These are phyloP conservation scores for Phytophthora citricola DNA, from an alignment of 352 stramenopile genomes.

Conservation along the genomic window DNA sequence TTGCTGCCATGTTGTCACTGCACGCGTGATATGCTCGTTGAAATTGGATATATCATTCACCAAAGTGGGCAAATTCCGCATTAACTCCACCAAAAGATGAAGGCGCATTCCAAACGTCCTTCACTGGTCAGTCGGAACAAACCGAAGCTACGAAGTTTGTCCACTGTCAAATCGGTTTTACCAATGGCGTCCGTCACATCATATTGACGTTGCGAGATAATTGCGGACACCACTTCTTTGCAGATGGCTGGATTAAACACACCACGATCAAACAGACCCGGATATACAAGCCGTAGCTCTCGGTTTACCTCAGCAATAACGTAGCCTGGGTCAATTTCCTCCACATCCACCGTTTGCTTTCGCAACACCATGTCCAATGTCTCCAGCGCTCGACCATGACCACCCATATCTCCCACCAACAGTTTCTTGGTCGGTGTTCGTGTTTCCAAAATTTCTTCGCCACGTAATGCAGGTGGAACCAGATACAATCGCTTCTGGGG, in stretches of 20 bases:
- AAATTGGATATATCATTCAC: not conserved
- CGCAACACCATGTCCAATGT: not conserved
- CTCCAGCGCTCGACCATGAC: not conserved
- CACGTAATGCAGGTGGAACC: not conserved
- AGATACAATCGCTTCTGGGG: not conserved
- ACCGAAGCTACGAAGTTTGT: not conserved
- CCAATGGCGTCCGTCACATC: not conserved
- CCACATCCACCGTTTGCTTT: not conserved
- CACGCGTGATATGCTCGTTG: not conserved
- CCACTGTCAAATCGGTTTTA: not conserved
- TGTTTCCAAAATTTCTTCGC: not conserved
- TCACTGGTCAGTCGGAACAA: not conserved
- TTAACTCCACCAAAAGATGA: not conserved
- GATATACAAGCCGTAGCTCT: not conserved
- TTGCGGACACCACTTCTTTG: not conserved
- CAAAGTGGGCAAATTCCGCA: not conserved
- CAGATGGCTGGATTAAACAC: not conserved
- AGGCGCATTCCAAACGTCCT: not conserved
- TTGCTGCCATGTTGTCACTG: not conserved
- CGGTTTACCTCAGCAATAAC: not conserved
- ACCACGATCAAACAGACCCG: not conserved
- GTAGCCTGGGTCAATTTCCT: not conserved
- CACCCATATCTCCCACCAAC: not conserved
- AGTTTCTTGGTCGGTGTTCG: not conserved
- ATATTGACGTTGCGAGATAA: not conserved